A percentile compares a stretch with the other conserved stretches of the same genome.
Evolutionary conservation across 2,329 filamentous ascomycete genomes (phyloP).

Genomic region (Coniochaeta ligniaria): DNA sequence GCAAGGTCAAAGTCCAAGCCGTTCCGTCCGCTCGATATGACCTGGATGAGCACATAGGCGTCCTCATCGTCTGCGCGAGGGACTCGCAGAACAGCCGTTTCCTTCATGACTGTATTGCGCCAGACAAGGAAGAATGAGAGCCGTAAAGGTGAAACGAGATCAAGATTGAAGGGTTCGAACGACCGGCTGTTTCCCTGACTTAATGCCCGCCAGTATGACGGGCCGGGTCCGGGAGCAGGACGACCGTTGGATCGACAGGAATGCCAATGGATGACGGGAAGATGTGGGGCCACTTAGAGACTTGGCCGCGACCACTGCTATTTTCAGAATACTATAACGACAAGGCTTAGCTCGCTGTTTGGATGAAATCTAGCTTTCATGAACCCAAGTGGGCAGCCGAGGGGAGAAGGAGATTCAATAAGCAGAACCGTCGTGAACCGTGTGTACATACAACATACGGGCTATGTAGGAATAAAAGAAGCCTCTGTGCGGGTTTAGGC

Average conservation of each 20-base stretch:
- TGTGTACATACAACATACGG: neutral
- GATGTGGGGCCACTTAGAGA: neutral
- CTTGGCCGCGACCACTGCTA: neutral
- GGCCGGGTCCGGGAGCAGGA: neutral
- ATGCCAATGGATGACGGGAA: conserved; percentile 1
- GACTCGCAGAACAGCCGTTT: conserved; percentile 46
- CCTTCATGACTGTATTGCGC: conserved; percentile 6
- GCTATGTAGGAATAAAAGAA: neutral
- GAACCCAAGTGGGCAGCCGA: neutral
- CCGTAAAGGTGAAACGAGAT: conserved; percentile 3
- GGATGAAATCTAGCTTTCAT: neutral
- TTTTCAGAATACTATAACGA: neutral
- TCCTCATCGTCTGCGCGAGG: conserved; percentile 40
- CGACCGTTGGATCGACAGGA: neutral
- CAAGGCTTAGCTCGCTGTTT: neutral
- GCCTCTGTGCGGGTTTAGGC: too few relatives aligned
- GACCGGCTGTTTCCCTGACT: neutral
- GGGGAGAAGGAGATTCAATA: neutral
- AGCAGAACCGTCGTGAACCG: neutral
- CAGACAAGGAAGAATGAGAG: neutral
- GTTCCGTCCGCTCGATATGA: conserved; percentile 37
- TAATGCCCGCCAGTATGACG: neutral
- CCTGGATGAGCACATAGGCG: conserved; percentile 54
- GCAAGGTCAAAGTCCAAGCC: conserved; percentile 59
- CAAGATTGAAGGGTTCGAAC: conserved; percentile 1